phyloP scores from a whole-genome alignment of 2,329 filamentous ascomycete genomes.

The Penicillium psychrosexuale region DNA sequence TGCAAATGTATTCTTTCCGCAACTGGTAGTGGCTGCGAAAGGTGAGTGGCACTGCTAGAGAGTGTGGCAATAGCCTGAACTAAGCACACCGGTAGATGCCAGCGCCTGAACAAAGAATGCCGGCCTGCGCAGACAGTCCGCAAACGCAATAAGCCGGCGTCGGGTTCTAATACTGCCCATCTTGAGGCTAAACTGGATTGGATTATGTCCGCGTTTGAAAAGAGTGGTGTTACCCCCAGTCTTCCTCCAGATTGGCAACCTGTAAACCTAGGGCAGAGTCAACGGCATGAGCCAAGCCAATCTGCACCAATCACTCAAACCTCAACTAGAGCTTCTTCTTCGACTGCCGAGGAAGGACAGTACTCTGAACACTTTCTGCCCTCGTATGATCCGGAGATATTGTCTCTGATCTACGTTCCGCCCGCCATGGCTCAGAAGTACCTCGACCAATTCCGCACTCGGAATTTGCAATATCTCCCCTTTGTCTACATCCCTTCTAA shows the following conservation, averaged over 20 bases:
- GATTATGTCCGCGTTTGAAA: conserved; percentile 29
- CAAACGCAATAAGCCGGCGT: conserved; percentile 30
- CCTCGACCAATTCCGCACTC: conserved; percentile 18
- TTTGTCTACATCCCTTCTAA: conserved; percentile 21
- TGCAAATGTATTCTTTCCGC: conserved; percentile 30
- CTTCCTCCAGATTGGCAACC: conserved; percentile 17
- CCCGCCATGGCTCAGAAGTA: conserved; percentile 18
- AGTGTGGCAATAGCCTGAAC: not conserved
- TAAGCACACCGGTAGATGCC: conserved; percentile 34
- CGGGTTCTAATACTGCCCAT: conserved; percentile 21
- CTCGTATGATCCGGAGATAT: conserved; percentile 6
- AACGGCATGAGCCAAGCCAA: not conserved
- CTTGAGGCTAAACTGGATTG: conserved; percentile 32
- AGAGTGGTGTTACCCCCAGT: conserved; percentile 11
- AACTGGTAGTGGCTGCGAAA: conserved; percentile 26
- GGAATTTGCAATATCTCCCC: conserved; percentile 31
- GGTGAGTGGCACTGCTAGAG: conserved; percentile 16
- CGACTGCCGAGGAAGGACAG: not conserved
- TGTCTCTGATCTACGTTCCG: conserved; percentile 14
- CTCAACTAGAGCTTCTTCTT: conserved; percentile 6
- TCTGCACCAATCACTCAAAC: not conserved
- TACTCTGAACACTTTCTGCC: not conserved
- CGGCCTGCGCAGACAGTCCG: conserved; percentile 35
- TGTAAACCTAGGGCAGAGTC: not conserved
- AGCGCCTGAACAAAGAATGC: conserved; percentile 44